Conservation (phyloP, 441 rosid species). For the Populus hybrid region DNA sequence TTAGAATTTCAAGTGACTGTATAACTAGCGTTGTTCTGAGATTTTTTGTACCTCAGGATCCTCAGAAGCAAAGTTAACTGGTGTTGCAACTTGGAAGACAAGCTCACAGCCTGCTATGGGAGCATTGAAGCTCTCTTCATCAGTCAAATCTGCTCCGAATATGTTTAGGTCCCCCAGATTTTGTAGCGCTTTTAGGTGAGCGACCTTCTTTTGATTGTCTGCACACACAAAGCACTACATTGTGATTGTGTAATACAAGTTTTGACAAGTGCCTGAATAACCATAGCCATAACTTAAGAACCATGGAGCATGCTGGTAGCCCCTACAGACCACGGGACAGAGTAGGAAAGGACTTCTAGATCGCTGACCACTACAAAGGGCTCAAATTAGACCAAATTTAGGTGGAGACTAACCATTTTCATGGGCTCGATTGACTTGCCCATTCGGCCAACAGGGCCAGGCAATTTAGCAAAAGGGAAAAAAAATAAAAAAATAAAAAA, state of each 20-base stretch:
- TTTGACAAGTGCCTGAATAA: not conserved
- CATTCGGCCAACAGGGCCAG: not conserved
- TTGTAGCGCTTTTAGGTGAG: conserved; percentile 51
- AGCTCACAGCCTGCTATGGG: conserved; percentile 59
- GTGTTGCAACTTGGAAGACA: conserved; percentile 91
- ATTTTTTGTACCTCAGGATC: conserved; percentile 71
- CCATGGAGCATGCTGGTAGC: not conserved
- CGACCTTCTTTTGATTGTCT: conserved; percentile 60
- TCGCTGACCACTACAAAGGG: not conserved
- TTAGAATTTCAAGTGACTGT: not conserved
- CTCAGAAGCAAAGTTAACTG: conserved; percentile 75
- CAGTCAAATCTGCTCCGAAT: conserved; percentile 61
- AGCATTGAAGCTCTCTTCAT: conserved; percentile 57
- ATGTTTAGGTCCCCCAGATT: conserved; percentile 59
- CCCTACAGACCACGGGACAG: not conserved
- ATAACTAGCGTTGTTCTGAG: no score
- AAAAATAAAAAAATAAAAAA: no score
- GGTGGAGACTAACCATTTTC: not conserved
- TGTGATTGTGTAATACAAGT: not conserved
- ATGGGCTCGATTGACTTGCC: no score
- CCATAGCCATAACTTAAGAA: not conserved
- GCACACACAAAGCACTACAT: conserved; percentile 5
- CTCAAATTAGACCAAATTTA: not conserved
- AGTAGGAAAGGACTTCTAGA: not conserved
- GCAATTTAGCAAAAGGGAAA: not conserved